These are phyloP conservation scores for Cydonia oblonga DNA, from an alignment of 331 rosid genomes.

Conservation along the genomic window DNA sequence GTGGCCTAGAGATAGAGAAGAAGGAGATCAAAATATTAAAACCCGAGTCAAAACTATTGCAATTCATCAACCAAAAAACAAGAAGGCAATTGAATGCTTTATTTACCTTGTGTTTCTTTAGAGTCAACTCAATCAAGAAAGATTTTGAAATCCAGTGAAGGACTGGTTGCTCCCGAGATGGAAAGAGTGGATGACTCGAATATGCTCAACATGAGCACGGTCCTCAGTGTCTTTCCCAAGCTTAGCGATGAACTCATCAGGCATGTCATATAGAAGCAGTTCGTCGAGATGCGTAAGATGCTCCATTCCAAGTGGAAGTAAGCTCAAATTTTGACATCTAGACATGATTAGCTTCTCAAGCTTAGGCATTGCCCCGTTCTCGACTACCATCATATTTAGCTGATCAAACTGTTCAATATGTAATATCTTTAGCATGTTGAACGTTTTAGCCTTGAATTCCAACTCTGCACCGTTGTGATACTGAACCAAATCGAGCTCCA, in stretches of 20 bases:
- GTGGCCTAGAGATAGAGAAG: too few species aligned
- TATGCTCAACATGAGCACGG: neutral
- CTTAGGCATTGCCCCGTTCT: constrained; percentile 1
- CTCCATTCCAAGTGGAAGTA: constrained; percentile 4
- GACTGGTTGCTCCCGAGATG: neutral
- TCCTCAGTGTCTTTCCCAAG: neutral
- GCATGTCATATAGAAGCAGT: constrained; percentile 9
- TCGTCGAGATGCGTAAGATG: neutral
- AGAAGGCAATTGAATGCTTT: neutral
- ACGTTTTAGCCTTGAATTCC: neutral
- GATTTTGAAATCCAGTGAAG: neutral
- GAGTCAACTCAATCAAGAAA: neutral
- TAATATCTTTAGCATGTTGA: neutral
- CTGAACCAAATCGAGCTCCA: too few species aligned
- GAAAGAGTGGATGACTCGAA: neutral
- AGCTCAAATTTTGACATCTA: neutral
- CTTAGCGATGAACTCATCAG: neutral
- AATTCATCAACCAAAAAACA: neutral
- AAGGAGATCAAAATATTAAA: neutral
- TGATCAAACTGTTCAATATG: neutral
- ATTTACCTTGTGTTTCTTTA: neutral
- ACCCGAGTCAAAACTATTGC: neutral
- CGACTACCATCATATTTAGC: neutral
- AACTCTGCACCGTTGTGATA: too few species aligned
- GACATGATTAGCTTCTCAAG: constrained; percentile 3